Evolutionary conservation across 202 grass and related monocot genomes (phyloP), one percentile per base, ranked within the genome.

Genomic region (Eragrostis tef): DNA sequence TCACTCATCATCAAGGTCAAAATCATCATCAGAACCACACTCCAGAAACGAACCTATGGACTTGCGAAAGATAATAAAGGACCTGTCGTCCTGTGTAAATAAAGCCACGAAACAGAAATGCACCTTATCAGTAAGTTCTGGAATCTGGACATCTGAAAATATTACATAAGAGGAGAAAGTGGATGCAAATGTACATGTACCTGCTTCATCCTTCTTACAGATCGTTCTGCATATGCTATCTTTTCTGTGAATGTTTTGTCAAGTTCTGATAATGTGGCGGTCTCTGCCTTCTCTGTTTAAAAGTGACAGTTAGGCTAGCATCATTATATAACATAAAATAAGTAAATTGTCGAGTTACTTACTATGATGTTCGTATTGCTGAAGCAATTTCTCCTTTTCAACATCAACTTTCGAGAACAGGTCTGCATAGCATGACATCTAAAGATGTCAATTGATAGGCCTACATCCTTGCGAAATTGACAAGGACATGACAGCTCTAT

Each of bases 21-120:
- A 97, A 79, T 97, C 94, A 63, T 97, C 88, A 58, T 97, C 94
- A 8, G 94, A 97, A 48, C 68, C 88, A 62, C 76, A 80, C 49
- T 91, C 90, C 36, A 94, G 87, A 76, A 83, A 84, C 7, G 88
- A 91, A 25, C 92, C 92, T 65, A 91, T 89, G 9, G 92, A 91
- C 79, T 93, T 98, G 79, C 92, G 87, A 26, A 98, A 80, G 67
- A 98, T 47, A 69, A 81, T 91, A 71, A 94, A 92, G 59, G 88
- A 88, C 77, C 82, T 94, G 51, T 86, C 86, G 73, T 88, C 84
- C 92, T 97, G 86, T 39, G 42, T 45, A 71, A 60, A 78, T 12
- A 50, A 67, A 79, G 19, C 13, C 65, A 78, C 26, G 36, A 59
- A 62, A 82, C 26, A 82, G 19, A 52, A 63, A 57, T 19, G 7